A percentile compares a stretch with the other conserved stretches of the same genome.
phyloP scores from a whole-genome alignment of 1,284 basidiomycete genomes.

The Pseudozyma thailandica region DNA sequence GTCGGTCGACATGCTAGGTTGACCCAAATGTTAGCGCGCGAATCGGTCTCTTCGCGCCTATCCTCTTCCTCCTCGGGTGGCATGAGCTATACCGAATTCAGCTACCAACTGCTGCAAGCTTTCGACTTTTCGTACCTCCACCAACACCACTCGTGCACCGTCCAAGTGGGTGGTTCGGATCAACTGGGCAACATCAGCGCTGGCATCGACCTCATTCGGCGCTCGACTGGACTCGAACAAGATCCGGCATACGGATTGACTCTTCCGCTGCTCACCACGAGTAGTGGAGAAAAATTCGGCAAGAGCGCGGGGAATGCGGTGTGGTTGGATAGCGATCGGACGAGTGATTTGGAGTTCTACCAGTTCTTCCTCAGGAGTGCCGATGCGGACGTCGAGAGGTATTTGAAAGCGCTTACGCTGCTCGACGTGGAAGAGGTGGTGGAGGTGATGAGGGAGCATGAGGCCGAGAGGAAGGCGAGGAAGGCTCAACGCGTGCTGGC shows the following conservation, averaged over 20 bases:
- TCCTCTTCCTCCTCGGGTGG: conserved; percentile 70
- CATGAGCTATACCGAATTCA: conserved; percentile 96
- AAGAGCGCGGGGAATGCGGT: conserved; percentile 96
- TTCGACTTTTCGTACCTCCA: conserved; percentile 90
- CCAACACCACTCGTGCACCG: conserved; percentile 75
- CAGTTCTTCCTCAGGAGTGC: conserved; percentile 88
- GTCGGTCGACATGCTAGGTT: conserved; percentile 85
- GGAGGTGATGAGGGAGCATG: conserved; percentile 74
- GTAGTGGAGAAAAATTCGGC: conserved; percentile 92
- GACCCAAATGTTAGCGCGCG: conserved; percentile 88
- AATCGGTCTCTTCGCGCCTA: conserved; percentile 77
- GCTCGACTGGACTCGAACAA: conserved; percentile 65
- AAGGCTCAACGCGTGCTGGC: conserved; percentile 83
- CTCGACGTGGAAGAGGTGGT: conserved; percentile 75
- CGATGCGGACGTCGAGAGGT: conserved; percentile 84
- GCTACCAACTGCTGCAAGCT: conserved; percentile 95
- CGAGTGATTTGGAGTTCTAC: conserved; percentile 60
- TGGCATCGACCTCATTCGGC: conserved; percentile 86
- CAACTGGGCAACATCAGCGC: conserved; percentile 99
- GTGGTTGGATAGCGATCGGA: conserved; percentile 72
- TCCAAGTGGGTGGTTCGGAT: conserved; percentile 95
- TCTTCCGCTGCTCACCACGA: conserved; percentile 89
- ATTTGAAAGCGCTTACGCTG: conserved; percentile 86
- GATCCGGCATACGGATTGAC: conserved; percentile 82
- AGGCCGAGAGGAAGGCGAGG: conserved; percentile 73